A percentile compares a stretch with the other conserved stretches of the same genome.
phyloP scores from a whole-genome alignment of 768 basidiomycete species.

The Exidia glandulosa region DNA sequence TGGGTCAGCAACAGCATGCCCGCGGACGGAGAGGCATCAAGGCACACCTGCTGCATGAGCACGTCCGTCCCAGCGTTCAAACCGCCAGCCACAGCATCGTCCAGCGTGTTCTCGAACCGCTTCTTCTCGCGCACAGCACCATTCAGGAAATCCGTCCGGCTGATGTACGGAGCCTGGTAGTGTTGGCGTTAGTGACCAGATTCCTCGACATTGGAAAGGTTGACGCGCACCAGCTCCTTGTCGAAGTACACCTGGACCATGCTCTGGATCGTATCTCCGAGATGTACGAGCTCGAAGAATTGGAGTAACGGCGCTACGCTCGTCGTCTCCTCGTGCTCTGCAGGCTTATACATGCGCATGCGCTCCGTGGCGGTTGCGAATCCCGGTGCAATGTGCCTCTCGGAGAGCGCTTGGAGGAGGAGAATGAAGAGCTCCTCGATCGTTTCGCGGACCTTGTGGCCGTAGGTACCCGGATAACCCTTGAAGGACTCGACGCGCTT shows the following conservation, averaged over 20 bases:
- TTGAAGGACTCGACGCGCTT: conserved; percentile 89
- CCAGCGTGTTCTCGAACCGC: conserved; percentile 81
- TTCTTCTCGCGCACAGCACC: conserved; percentile 93
- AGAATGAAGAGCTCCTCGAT: conserved; percentile 91
- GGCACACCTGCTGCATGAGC: conserved; percentile 81
- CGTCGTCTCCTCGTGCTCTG: conserved; percentile 69
- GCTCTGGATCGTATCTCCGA: conserved; percentile 94
- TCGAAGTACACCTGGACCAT: conserved; percentile 99
- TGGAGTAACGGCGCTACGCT: conserved; percentile 89
- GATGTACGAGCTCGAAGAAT: conserved; percentile 94
- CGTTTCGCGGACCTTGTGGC: conserved; percentile 79
- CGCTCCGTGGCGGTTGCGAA: conserved; percentile 83
- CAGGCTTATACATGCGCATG: conserved; percentile 84
- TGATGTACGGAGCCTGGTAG: conserved; percentile 69
- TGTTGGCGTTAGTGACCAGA: neutral
- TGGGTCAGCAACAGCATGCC: neutral
- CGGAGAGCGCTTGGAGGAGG: conserved; percentile 64
- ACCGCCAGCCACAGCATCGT: conserved; percentile 88
- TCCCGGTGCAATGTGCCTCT: conserved; percentile 69
- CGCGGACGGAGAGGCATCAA: neutral
- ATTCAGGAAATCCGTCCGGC: conserved; percentile 88
- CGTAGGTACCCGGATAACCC: conserved; percentile 78
- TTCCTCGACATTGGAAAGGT: no score
- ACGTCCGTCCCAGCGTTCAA: conserved; percentile 93
- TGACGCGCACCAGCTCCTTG: conserved; percentile 66